A percentile compares a stretch with the other conserved stretches of the same genome.
Evolutionary conservation across 2,329 filamentous ascomycete species (phyloP).

Genomic region (Orbilia javanica): DNA sequence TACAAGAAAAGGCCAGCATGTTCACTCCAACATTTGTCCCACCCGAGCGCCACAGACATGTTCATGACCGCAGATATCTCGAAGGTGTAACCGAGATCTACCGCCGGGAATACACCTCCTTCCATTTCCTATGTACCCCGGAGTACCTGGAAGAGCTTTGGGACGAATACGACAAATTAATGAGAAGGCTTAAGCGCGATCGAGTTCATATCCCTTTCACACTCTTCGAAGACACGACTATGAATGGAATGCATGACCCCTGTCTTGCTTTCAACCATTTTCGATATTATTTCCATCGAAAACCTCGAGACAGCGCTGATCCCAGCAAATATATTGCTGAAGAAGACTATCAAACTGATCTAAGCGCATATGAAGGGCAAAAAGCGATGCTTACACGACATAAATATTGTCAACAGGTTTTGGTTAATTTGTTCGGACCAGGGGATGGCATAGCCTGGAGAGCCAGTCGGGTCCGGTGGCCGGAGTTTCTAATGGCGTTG

Average conservation of each 20-base stretch:
- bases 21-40: constrained; percentile 5
- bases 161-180: constrained; percentile 1
- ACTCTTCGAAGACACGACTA: neutral
- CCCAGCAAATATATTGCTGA: neutral
- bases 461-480: neutral
- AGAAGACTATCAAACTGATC: neutral
- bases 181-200: neutral
- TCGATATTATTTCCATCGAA: neutral
- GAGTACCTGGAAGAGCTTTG: neutral
- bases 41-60: neutral
- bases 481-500: constrained; percentile 17
- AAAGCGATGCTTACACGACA: constrained; percentile 1
- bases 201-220: neutral
- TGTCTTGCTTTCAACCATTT: neutral
- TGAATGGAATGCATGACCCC: neutral
- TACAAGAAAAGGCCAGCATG: neutral
- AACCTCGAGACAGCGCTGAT: neutral
- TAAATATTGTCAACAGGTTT: constrained; percentile 18
- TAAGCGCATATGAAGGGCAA: neutral
- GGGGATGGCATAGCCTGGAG: constrained; percentile 16
- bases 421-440: constrained; percentile 4
- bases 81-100: constrained; percentile 6
- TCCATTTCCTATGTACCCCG: constrained; percentile 19
- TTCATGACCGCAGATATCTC: neutral
- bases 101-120: constrained; percentile 13